Percentiles rank a stretch among this genome's conserved stretches.
Evolutionary conservation across 257 asterid genomes (phyloP).

Genomic region (Sherardia arvensis): DNA sequence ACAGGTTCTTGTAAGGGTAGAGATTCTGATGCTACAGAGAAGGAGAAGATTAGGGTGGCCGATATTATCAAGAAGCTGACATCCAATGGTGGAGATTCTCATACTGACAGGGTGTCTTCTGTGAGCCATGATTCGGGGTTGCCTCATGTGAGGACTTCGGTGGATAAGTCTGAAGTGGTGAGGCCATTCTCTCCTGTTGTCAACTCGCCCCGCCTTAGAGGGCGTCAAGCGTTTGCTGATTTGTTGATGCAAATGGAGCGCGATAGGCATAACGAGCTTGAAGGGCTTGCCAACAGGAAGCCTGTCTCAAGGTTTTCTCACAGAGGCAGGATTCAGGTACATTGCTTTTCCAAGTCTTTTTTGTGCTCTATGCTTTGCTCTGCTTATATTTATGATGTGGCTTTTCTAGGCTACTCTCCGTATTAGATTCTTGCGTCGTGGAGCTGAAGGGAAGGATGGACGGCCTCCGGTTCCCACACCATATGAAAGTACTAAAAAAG

Average conservation of each 20-base stretch:
- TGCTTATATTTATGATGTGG: background rate
- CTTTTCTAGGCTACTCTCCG: slow-evolving; percentile 56
- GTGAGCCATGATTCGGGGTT: slow-evolving; percentile 17
- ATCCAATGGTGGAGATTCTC: slow-evolving; percentile 23
- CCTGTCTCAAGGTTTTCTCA: slow-evolving; percentile 66
- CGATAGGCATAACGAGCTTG: slow-evolving; percentile 51
- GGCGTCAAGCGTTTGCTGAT: slow-evolving; percentile 65
- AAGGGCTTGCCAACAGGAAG: slow-evolving; percentile 34
- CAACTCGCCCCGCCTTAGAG: slow-evolving; percentile 55
- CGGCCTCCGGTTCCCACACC: slow-evolving; percentile 18
- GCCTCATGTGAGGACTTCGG: slow-evolving; percentile 33
- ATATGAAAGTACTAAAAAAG: slow-evolving; percentile 20
- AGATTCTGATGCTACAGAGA: slow-evolving; percentile 54
- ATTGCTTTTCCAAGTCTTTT: background rate
- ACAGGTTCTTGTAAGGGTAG: slow-evolving; percentile 30
- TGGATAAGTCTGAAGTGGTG: slow-evolving; percentile 31
- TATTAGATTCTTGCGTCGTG: slow-evolving; percentile 46
- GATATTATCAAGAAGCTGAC: slow-evolving; percentile 56
- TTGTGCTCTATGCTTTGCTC: background rate
- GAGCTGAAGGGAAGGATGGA: slow-evolving; percentile 37
- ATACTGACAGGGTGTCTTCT: slow-evolving; percentile 8
- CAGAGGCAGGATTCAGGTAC: slow-evolving; percentile 78
- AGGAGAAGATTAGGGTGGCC: slow-evolving; percentile 58
- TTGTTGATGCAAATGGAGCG: slow-evolving; percentile 48
- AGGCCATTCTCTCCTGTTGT: slow-evolving; percentile 23